Percentiles rank a stretch among this genome's conserved stretches.
These are phyloP conservation scores for Pouteria campechiana DNA, from an alignment of 179 eudicot species.

Conservation along the genomic window DNA sequence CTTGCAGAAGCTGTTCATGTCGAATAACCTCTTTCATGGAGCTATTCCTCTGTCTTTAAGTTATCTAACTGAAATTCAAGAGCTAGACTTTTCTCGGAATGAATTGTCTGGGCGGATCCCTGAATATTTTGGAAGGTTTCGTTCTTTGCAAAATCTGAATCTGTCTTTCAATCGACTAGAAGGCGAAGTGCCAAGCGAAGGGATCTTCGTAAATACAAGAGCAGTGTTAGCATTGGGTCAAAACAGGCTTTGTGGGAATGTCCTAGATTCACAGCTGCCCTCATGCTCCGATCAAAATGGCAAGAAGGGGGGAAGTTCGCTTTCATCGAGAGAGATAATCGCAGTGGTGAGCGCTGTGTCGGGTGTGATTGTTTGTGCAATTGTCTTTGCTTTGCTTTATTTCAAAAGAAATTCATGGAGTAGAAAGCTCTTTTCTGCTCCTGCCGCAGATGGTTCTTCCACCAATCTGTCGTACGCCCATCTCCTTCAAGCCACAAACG, in stretches of 20 bases:
- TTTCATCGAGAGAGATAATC: neutral
- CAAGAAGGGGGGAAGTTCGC: neutral
- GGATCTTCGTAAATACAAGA: constrained; percentile 4
- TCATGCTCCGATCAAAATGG: neutral
- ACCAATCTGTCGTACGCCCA: constrained; percentile 2
- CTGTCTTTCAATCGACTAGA: neutral
- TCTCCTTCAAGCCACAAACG: constrained; percentile 9
- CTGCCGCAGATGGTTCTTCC: neutral
- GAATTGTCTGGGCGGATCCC: constrained; percentile 10
- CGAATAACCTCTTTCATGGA: constrained; percentile 3
- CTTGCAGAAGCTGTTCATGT: constrained; percentile 1
- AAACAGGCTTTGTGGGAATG: constrained; percentile 5
- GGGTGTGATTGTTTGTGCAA: neutral
- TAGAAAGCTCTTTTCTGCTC: neutral
- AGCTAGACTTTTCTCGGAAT: constrained; percentile 7
- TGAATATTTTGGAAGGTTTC: neutral
- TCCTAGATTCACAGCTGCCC: constrained; percentile 6
- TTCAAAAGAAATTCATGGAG: neutral
- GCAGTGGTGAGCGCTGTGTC: neutral
- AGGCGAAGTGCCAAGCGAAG: constrained; percentile 5
- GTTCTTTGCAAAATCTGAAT: neutral
- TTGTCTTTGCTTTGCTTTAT: neutral
- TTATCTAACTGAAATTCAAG: neutral
- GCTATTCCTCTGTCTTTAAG: neutral
- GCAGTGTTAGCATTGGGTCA: constrained; percentile 5